Percentiles rank a stretch among this genome's conserved stretches.
Conservation (phyloP, 305 asterid genomes). For the Fraxinus nigra region DNA sequence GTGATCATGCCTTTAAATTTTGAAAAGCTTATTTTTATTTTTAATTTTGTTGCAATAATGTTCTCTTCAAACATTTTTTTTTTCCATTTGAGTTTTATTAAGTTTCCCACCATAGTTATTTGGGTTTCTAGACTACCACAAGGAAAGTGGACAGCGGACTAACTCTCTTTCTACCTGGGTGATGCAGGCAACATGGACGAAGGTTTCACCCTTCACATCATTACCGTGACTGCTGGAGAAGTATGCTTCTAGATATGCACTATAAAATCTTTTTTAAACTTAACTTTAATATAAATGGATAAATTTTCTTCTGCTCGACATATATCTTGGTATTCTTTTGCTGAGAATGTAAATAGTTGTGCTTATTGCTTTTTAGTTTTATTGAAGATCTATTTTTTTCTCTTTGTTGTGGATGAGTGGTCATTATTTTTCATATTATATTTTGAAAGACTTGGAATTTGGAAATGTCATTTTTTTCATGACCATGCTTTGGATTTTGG, state of each 20-base stretch:
- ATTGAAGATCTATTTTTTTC: background rate
- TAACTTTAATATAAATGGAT: slow-evolving; percentile 22
- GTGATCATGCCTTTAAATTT: background rate
- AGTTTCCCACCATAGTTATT: background rate
- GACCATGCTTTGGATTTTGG: background rate
- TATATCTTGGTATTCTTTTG: background rate
- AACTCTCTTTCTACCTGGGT: slow-evolving; percentile 1
- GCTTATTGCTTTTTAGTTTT: background rate
- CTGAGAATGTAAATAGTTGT: background rate
- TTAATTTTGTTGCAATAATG: background rate
- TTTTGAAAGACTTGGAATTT: background rate
- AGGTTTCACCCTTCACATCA: slow-evolving; percentile 41
- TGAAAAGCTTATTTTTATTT: background rate
- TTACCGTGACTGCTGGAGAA: slow-evolving; percentile 46
- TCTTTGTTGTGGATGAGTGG: background rate
- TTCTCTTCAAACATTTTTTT: background rate
- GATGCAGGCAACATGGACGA: slow-evolving; percentile 45
- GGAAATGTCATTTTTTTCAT: background rate
- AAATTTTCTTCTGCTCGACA: background rate
- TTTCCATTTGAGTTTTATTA: background rate
- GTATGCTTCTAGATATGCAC: slow-evolving; percentile 27
- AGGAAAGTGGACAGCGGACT: background rate
- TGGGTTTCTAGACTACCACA: background rate
- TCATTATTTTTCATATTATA: background rate
- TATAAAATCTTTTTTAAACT: background rate